Evolutionary conservation across 2,329 filamentous ascomycete genomes (phyloP).

Genomic region (Talaromyces sp.): DNA sequence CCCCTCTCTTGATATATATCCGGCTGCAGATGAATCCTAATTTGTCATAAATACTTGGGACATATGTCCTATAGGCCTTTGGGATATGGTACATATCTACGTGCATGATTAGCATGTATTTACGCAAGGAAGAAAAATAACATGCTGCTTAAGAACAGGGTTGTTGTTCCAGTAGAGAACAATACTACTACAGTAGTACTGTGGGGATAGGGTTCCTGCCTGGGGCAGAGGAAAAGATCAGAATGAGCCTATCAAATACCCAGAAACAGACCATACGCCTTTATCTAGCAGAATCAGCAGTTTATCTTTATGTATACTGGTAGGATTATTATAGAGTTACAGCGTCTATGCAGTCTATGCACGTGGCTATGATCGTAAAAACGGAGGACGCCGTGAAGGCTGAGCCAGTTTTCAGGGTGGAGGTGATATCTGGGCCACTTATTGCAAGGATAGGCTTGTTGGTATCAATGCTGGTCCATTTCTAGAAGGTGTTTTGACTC

Average conservation of each 20-base stretch:
- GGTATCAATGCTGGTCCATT: neutral
- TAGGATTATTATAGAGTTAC: neutral
- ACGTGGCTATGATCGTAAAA: neutral
- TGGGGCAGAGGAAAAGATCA: neutral
- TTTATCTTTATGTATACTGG: neutral
- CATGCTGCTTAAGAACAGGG: too few species aligned
- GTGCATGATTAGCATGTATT: neutral
- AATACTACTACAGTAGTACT: too few species aligned
- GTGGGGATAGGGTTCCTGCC: too few species aligned
- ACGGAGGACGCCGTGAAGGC: neutral
- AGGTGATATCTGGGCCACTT: neutral
- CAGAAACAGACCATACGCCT: neutral
- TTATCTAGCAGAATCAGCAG: neutral
- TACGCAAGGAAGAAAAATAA: neutral
- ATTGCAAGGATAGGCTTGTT: neutral
- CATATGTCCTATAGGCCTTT: too few species aligned
- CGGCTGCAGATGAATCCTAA: neutral
- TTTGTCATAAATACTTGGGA: neutral
- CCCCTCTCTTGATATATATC: neutral
- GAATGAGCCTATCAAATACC: neutral
- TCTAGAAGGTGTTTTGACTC: neutral
- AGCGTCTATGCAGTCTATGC: neutral
- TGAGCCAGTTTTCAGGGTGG: neutral
- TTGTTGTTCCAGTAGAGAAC: too few species aligned
- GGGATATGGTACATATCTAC: too few species aligned